These are phyloP conservation scores for Cercospora sojina DNA, from an alignment of 2,329 filamentous ascomycete species.

Conservation along the genomic window DNA sequence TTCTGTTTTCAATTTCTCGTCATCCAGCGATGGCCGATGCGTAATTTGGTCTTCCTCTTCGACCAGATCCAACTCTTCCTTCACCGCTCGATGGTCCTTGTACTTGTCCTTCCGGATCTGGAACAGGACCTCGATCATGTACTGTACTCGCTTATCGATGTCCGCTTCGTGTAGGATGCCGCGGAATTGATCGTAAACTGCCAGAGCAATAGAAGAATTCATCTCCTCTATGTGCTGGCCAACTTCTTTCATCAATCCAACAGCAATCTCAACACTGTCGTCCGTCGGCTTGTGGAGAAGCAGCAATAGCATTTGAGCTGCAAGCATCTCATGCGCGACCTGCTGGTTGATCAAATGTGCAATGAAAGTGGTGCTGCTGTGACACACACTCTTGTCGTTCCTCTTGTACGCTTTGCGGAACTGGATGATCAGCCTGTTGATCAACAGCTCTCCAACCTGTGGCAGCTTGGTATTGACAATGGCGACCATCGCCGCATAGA, in stretches of 20 bases:
- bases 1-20: slow-evolving; percentile 77
- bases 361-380: slow-evolving; percentile 90
- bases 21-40: slow-evolving; percentile 74
- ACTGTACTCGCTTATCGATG: slow-evolving; percentile 97
- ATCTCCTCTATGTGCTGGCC: slow-evolving; percentile 94
- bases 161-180: slow-evolving; percentile 94
- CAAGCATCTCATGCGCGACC: slow-evolving; percentile 89
- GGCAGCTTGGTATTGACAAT: slow-evolving; percentile 98
- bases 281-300: slow-evolving; percentile 93
- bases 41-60: slow-evolving; percentile 99
- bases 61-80: slow-evolving; percentile 89
- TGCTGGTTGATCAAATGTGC: slow-evolving; percentile 96
- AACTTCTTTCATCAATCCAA: slow-evolving; percentile 87
- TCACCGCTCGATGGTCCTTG: slow-evolving; percentile 88
- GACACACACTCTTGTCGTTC: slow-evolving; percentile 94
- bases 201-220: slow-evolving; percentile 81
- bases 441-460: slow-evolving; percentile 85
- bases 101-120: slow-evolving; percentile 95
- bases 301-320: slow-evolving; percentile 88
- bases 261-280: slow-evolving; percentile 95
- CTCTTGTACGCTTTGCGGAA: slow-evolving; percentile 94
- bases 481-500: slow-evolving; percentile 92
- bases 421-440: slow-evolving; percentile 81
- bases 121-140: slow-evolving; percentile 98
- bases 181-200: slow-evolving; percentile 93